Evolutionary conservation across 345 rosid species (phyloP), one percentile per base, ranked within the genome.

Genomic region (Odontarrhena argentea): DNA sequence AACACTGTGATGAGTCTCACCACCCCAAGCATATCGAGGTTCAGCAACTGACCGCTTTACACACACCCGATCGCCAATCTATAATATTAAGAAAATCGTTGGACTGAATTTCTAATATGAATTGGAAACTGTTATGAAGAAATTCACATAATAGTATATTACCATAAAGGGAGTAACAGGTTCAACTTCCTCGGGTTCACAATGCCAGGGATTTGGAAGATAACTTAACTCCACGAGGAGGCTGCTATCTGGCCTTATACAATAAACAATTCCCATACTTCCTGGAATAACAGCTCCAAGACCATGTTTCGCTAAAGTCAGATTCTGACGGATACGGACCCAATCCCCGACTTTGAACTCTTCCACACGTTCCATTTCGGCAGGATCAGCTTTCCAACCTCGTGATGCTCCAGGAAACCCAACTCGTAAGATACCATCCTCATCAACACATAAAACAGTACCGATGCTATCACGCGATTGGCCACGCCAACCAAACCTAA

Each of bases 311-410:
- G 97, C 96, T 38, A 86, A 81, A 42, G 92, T 88, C 34, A 91
- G 99, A 45, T 87, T 81, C 41, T 95, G 97, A 65, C 96, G 97
- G 67, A 94, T 91, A 45, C 96, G 86, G 75, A 88, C 99, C 99
- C 99, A 94, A 69, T 94, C 97, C 69, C 97, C 99, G 51, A 94
- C 97, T 82, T 91, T 94, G 81, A 91, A 94, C 70, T 94, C 99
- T 81, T 94, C 99, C 76, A 94, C 97, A 56, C 99, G 87, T 77
- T 94, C 96, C 97, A 94, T 88, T 78, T 94, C 99, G 2, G 97
- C 93, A 71, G 99, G 99, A 78, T 94, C 99, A 73, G 97, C 99
- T 82, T 94, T 91, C 99, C 99, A 94, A 67, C 99, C 99, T 70
- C 97, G 79, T 63, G 99, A 94, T 73, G 99, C 99, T 82, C 99